Conservation (phyloP, 1,139 yeast species). For the Yamadazyma mexicana region DNA sequence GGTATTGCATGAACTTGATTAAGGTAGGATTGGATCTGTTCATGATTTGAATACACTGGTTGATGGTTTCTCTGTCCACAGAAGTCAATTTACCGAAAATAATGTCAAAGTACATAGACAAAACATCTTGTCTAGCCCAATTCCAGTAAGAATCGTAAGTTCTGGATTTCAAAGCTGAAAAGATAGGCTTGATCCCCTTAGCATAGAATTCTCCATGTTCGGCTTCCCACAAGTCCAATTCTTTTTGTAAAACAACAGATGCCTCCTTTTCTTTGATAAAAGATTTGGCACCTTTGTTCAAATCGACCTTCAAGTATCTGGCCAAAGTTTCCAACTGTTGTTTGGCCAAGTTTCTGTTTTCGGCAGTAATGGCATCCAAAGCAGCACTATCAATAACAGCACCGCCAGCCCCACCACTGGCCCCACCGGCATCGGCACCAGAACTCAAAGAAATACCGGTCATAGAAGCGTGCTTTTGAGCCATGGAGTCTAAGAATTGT, state of each 20-base stretch:
- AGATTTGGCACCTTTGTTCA: conserved; percentile 87
- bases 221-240: conserved; percentile 87
- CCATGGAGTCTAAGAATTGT: conserved; percentile 76
- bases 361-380: conserved; percentile 88
- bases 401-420: conserved; percentile 65
- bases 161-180: conserved; percentile 91
- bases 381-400: conserved; percentile 96
- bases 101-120: conserved; percentile 91
- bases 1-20: conserved; percentile 96
- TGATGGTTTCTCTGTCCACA: conserved; percentile 92
- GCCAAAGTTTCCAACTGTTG: conserved; percentile 96
- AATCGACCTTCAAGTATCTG: conserved; percentile 87
- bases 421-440: conserved; percentile 55
- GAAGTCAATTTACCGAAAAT: conserved; percentile 89
- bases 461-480: conserved; percentile 80
- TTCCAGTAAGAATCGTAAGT: conserved; percentile 98
- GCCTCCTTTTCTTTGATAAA: conserved; percentile 88
- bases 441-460: conserved; percentile 78
- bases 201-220: conserved; percentile 97
- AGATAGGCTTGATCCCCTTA: conserved; percentile 84
- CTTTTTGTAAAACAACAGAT: conserved; percentile 76
- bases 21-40: conserved; percentile 93
- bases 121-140: conserved; percentile 98
- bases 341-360: conserved; percentile 83
- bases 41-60: conserved; percentile 96